Conservation (phyloP, 495 filamentous ascomycete species). For the Hyaloscypha finlandica region DNA sequence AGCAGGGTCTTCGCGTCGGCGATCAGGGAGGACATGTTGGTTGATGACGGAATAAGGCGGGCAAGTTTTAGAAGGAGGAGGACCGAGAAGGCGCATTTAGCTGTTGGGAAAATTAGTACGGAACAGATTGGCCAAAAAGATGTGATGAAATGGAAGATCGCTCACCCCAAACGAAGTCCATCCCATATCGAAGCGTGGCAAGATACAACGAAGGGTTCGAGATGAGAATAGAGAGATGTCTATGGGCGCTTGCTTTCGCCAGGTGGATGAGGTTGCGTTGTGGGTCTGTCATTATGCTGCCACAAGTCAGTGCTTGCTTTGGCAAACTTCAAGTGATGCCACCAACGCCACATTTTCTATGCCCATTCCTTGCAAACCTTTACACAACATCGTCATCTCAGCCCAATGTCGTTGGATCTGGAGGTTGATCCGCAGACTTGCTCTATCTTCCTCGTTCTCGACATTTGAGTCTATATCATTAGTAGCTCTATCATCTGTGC, state of each 20-base stretch:
- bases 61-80: slow-evolving; percentile 53
- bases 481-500: no score
- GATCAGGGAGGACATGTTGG: slow-evolving; percentile 44
- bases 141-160: background rate
- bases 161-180: slow-evolving; percentile 57
- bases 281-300: slow-evolving; percentile 41
- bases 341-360: slow-evolving; percentile 47
- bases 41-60: slow-evolving; percentile 46
- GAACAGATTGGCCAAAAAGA: no score
- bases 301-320: background rate
- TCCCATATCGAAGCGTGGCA: slow-evolving; percentile 50
- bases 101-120: slow-evolving; percentile 7
- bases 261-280: slow-evolving; percentile 46
- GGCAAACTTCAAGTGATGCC: background rate
- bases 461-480: slow-evolving; percentile 4
- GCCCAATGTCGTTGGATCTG: slow-evolving; percentile 49
- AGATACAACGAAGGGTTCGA: slow-evolving; percentile 46
- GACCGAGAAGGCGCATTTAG: slow-evolving; percentile 56
- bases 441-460: slow-evolving; percentile 36
- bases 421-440: slow-evolving; percentile 42
- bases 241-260: slow-evolving; percentile 50
- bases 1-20: slow-evolving; percentile 46
- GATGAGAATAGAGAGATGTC: slow-evolving; percentile 50
- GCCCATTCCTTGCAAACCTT: slow-evolving; percentile 48
- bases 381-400: slow-evolving; percentile 52